phyloP scores from a whole-genome alignment of 441 rosid species.

The Gossypium lobatum region DNA sequence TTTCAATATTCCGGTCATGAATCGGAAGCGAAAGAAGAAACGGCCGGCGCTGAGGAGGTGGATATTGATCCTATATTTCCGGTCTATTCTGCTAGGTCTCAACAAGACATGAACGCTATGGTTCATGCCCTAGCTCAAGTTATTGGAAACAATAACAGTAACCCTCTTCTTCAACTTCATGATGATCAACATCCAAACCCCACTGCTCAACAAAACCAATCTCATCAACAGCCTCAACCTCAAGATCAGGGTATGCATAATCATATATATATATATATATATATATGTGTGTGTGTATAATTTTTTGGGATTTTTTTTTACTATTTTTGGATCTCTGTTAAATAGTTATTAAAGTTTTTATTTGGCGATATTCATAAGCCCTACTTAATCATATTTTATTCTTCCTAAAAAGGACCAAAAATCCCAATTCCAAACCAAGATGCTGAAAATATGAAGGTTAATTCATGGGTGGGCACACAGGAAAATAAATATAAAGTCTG shows the following conservation, averaged over 20 bases:
- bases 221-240: conserved; percentile 22
- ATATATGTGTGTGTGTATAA: neutral
- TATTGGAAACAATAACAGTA: conserved; percentile 37
- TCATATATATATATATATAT: neutral
- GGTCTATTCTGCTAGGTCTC: conserved; percentile 56
- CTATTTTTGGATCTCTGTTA: neutral
- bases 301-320: neutral
- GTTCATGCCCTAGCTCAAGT: conserved; percentile 78
- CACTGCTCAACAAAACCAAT: conserved; percentile 18
- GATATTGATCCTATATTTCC: conserved; percentile 35
- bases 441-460: too few relatives aligned
- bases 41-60: neutral
- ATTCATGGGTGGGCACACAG: too few relatives aligned
- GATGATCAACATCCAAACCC: conserved; percentile 16
- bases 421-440: too few relatives aligned
- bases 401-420: neutral
- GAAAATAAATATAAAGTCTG: neutral
- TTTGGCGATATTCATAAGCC: neutral
- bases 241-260: conserved; percentile 48
- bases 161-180: conserved; percentile 20
- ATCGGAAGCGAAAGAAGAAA: conserved; percentile 35
- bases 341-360: neutral
- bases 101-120: conserved; percentile 58
- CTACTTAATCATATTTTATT: neutral
- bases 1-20: conserved; percentile 28